Percentiles rank a stretch among this genome's conserved stretches.
Conservation (phyloP, 805 yeast genomes). For the Lachancea lanzarotensis region DNA sequence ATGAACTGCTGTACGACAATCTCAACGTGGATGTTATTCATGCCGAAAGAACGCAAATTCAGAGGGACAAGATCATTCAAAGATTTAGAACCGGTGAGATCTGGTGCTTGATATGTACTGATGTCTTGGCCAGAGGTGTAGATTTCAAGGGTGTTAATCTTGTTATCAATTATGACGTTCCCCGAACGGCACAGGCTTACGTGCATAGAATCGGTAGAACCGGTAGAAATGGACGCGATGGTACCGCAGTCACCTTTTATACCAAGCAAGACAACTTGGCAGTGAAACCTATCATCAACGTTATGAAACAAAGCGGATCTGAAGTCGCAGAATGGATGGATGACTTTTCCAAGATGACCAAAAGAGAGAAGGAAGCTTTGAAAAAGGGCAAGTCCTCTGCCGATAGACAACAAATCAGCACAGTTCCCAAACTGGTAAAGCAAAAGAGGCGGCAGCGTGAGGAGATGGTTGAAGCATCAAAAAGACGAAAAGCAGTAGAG, state of each 20-base stretch:
- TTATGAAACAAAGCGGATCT: conserved; percentile 89
- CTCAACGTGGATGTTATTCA: conserved; percentile 93
- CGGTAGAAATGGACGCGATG: conserved; percentile 87
- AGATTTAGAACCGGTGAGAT: conserved; percentile 83
- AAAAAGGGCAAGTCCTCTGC: conserved; percentile 43
- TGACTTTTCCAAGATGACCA: conserved; percentile 55
- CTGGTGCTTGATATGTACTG: conserved; percentile 96
- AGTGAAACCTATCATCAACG: conserved; percentile 80
- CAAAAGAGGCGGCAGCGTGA: conserved; percentile 54
- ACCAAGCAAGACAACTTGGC: conserved; percentile 80
- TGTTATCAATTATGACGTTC: conserved; percentile 95
- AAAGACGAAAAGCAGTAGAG: conserved; percentile 44
- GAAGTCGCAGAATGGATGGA: conserved; percentile 77
- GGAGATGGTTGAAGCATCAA: conserved; percentile 74
- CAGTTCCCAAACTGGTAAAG: conserved; percentile 67
- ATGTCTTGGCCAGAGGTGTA: conserved; percentile 92
- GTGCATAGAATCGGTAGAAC: conserved; percentile 98
- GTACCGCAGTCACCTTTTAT: conserved; percentile 85
- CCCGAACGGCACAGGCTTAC: conserved; percentile 86
- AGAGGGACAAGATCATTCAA: conserved; percentile 78
- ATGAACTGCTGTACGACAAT: conserved; percentile 86
- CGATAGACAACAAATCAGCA: conserved; percentile 70
- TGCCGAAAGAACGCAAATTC: conserved; percentile 85
- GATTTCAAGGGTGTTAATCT: conserved; percentile 94
- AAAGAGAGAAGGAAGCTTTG: conserved; percentile 54